Conservation (phyloP, 1,284 basidiomycete species). For the Leccinum fallax region DNA sequence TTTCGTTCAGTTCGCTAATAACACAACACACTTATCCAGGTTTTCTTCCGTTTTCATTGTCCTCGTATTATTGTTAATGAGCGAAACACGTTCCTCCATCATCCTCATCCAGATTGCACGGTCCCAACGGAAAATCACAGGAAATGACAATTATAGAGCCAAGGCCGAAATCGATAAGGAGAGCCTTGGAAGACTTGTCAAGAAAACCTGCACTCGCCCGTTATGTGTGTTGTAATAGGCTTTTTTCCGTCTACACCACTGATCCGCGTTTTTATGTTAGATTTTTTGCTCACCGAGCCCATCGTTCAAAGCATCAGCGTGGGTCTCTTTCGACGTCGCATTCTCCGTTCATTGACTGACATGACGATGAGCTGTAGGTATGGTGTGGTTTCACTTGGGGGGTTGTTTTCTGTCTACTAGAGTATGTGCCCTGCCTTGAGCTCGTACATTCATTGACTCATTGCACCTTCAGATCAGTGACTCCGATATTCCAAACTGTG, state of each 20-base stretch:
- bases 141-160: slow-evolving; percentile 61
- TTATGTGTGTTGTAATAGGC: slow-evolving; percentile 48
- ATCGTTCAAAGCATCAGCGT: slow-evolving; percentile 76
- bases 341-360: background rate
- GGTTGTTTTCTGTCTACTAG: slow-evolving; percentile 69
- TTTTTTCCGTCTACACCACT: slow-evolving; percentile 3
- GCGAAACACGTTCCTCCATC: slow-evolving; percentile 64
- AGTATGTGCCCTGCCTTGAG: slow-evolving; percentile 41
- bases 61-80: slow-evolving; percentile 53
- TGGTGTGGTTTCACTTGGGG: slow-evolving; percentile 84
- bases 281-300: slow-evolving; percentile 73
- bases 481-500: slow-evolving; percentile 59
- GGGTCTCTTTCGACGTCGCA: slow-evolving; percentile 22
- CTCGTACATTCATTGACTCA: background rate
- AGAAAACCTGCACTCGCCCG: slow-evolving; percentile 68
- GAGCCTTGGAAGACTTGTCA: slow-evolving; percentile 57
- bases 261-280: slow-evolving; percentile 32
- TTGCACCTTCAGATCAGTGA: slow-evolving; percentile 50
- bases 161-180: slow-evolving; percentile 64
- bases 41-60: slow-evolving; percentile 48
- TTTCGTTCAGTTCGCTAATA: background rate
- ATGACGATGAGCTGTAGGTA: slow-evolving; percentile 41
- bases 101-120: slow-evolving; percentile 62
- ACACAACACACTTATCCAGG: slow-evolving; percentile 30
- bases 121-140: slow-evolving; percentile 61